phyloP scores from a whole-genome alignment of 495 filamentous ascomycete genomes.

The Lichenothelia convexa region DNA sequence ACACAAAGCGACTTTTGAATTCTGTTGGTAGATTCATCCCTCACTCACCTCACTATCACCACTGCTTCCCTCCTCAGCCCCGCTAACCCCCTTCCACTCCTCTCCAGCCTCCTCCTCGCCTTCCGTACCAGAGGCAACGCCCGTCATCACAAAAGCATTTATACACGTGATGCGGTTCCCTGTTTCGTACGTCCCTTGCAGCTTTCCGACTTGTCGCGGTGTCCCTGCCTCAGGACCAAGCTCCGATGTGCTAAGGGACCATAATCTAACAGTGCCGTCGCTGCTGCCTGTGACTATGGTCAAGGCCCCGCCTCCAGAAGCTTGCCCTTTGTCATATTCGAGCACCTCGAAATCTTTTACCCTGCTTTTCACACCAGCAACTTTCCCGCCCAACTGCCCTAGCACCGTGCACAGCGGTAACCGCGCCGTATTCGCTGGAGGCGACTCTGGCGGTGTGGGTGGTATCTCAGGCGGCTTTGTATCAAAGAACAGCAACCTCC shows the following conservation, averaged over 20 bases:
- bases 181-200: conserved; percentile 68
- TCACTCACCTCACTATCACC: too few species aligned
- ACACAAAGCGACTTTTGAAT: too few species aligned
- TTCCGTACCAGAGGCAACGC: too few species aligned
- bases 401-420: conserved; percentile 33
- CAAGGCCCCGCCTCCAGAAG: conserved; percentile 24
- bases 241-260: conserved; percentile 30
- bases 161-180: conserved; percentile 81
- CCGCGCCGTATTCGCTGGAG: conserved; percentile 14
- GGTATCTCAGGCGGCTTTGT: conserved; percentile 21
- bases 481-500: conserved; percentile 63
- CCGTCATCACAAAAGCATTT: conserved; percentile 65
- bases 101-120: too few species aligned
- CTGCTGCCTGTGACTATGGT: conserved; percentile 62
- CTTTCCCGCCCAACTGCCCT: conserved; percentile 62
- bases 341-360: conserved; percentile 79
- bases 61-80: too few species aligned
- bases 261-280: conserved; percentile 64
- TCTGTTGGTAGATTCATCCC: too few species aligned
- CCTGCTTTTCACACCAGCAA: conserved; percentile 43
- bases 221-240: conserved; percentile 1
- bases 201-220: conserved; percentile 39
- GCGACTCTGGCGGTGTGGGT: conserved; percentile 1
- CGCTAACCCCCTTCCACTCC: too few species aligned
- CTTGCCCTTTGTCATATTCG: conserved; percentile 15